Percentiles rank a stretch among this genome's conserved stretches.
phyloP scores from a whole-genome alignment of 768 basidiomycete species.

The Phallus indusiatus region DNA sequence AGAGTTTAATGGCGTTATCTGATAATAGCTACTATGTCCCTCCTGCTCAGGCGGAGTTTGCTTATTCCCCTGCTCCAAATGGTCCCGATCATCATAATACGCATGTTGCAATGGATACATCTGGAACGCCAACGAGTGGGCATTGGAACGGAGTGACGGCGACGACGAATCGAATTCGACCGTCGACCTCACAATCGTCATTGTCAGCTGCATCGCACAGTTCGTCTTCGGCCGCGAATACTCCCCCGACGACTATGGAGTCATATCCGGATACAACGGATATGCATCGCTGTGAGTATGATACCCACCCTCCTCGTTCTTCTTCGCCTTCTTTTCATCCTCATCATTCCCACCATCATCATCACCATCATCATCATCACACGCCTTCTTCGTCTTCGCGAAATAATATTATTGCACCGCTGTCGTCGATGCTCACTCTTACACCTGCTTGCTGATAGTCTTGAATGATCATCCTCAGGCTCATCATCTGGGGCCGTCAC shows the following conservation, averaged over 20 bases:
- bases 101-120: conserved; percentile 5
- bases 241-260: conserved; percentile 43
- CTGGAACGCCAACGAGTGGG: background rate
- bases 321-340: conserved; percentile 7
- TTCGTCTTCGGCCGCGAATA: conserved; percentile 74
- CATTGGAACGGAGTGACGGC: background rate
- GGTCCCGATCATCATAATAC: background rate
- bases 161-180: conserved; percentile 28
- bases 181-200: conserved; percentile 70
- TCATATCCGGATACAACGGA: conserved; percentile 40
- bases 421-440: conserved; percentile 9
- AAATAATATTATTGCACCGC: background rate
- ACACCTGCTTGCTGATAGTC: conserved; percentile 10
- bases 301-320: background rate
- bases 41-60: conserved; percentile 68
- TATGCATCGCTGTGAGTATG: conserved; percentile 73
- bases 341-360: conserved; percentile 2
- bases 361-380: background rate
- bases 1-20: conserved; percentile 71
- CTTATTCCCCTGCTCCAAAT: conserved; percentile 55
- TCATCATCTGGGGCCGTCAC: background rate
- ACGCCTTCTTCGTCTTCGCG: background rate
- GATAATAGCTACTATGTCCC: conserved; percentile 60
- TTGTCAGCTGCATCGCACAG: conserved; percentile 70
- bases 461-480: conserved; percentile 1